Evolutionary conservation across 305 asterid genomes (phyloP).

Genomic region (Ajuga reptans): DNA sequence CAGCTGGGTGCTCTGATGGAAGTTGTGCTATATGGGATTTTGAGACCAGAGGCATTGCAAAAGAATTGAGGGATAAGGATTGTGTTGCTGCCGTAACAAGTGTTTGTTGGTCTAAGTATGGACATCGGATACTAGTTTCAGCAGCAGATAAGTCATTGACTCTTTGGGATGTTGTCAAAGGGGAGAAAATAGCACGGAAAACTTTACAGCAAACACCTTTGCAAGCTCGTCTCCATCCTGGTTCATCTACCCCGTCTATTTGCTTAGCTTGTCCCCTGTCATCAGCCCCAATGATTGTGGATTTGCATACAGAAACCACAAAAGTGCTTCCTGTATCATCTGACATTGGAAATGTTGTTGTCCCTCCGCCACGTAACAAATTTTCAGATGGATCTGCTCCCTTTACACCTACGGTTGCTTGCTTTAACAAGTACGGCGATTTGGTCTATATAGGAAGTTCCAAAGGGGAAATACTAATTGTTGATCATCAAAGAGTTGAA

Average conservation of each 20-base stretch:
- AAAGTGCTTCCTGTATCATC: constrained; percentile 59
- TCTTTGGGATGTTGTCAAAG: constrained; percentile 81
- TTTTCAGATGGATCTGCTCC: constrained; percentile 73
- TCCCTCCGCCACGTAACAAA: constrained; percentile 53
- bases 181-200: constrained; percentile 58
- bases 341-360: constrained; percentile 40
- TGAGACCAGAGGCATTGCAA: constrained; percentile 76
- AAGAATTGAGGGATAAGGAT: constrained; percentile 59
- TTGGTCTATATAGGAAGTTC: constrained; percentile 77
- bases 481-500: constrained; percentile 44
- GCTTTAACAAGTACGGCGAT: constrained; percentile 77
- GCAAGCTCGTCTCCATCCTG: constrained; percentile 79
- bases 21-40: constrained; percentile 86
- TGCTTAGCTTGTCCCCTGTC: constrained; percentile 85
- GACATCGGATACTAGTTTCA: constrained; percentile 69
- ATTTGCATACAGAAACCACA: constrained; percentile 42
- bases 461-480: constrained; percentile 73
- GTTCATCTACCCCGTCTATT: constrained; percentile 59
- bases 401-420: constrained; percentile 82
- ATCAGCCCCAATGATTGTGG: constrained; percentile 76
- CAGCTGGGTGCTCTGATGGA: constrained; percentile 95
- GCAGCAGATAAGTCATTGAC: constrained; percentile 82
- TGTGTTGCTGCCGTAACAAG: constrained; percentile 73
- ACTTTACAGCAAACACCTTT: constrained; percentile 65
- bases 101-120: constrained; percentile 81